A percentile compares a stretch with the other conserved stretches of the same genome.
Evolutionary conservation across 176 grass and related monocot species (phyloP).

Genomic region (Hordeum marinum): DNA sequence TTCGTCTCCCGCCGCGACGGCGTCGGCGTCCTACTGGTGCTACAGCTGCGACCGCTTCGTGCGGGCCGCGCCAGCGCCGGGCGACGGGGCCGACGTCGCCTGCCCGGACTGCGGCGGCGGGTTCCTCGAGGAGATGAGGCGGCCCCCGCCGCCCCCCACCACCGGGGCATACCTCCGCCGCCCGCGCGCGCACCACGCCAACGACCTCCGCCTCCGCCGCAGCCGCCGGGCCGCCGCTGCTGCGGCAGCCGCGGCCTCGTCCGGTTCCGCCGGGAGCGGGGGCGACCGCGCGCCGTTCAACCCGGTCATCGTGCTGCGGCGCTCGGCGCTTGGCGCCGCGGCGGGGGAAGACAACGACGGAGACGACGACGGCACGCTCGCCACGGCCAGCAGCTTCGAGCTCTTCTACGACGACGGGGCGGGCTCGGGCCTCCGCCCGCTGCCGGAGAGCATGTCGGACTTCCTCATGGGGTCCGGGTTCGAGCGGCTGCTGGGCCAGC

Average conservation of each 20-base stretch:
- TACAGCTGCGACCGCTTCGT: slow-evolving; percentile 94
- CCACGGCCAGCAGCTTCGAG: slow-evolving; percentile 60
- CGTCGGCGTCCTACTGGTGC: slow-evolving; percentile 83
- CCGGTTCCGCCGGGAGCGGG: not conserved
- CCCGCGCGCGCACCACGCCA: slow-evolving; percentile 36
- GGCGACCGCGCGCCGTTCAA: slow-evolving; percentile 76
- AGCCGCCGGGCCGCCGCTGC: not conserved
- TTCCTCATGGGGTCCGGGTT: slow-evolving; percentile 98
- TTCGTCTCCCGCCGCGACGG: slow-evolving; percentile 17
- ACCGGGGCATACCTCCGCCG: slow-evolving; percentile 20
- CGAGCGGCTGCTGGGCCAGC: slow-evolving; percentile 78
- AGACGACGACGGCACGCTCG: not conserved
- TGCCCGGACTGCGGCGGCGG: slow-evolving; percentile 81
- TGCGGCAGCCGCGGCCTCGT: not conserved
- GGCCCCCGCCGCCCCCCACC: not conserved
- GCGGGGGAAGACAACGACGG: not conserved
- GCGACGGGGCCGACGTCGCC: slow-evolving; percentile 25
- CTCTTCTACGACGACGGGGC: slow-evolving; percentile 95
- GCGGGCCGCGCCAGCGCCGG: slow-evolving; percentile 21
- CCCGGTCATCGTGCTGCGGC: slow-evolving; percentile 83
- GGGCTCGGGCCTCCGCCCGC: slow-evolving; percentile 71
- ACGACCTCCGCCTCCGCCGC: slow-evolving; percentile 44
- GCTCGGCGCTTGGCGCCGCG: slow-evolving; percentile 7
- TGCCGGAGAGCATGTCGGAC: slow-evolving; percentile 87
- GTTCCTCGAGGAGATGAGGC: slow-evolving; percentile 90